Evolutionary conservation across 2,329 filamentous ascomycete genomes (phyloP).

Genomic region (Penicillium occitanis): DNA sequence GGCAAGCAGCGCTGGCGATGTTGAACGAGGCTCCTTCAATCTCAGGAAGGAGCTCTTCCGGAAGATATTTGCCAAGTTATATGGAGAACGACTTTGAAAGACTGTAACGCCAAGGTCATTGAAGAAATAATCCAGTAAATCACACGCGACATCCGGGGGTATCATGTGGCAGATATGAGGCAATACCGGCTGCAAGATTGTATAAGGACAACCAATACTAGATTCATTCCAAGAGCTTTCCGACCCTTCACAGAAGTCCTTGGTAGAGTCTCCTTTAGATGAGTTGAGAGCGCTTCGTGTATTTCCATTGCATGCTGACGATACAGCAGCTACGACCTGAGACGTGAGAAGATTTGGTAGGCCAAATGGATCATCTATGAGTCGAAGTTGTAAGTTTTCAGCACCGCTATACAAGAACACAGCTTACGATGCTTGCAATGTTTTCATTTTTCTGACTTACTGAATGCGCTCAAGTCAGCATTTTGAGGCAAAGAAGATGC

Average conservation of each 20-base stretch:
- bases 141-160: not conserved
- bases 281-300: not conserved
- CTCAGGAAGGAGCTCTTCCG: conserved; percentile 2
- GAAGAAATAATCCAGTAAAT: conserved; percentile 10
- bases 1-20: conserved; percentile 3
- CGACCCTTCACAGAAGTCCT: not conserved
- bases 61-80: conserved; percentile 8
- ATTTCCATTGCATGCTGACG: not conserved
- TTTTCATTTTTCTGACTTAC: not conserved
- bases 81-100: conserved; percentile 4
- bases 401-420: not conserved
- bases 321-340: not conserved
- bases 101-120: not conserved
- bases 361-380: not conserved
- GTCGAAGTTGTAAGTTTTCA: not conserved
- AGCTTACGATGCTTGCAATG: not conserved
- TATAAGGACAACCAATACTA: not conserved
- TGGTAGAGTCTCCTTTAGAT: not conserved
- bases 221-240: not conserved
- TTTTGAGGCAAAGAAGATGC: not conserved
- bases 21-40: conserved; percentile 5
- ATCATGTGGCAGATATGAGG: conserved; percentile 6
- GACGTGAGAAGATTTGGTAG: not conserved
- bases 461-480: not conserved
- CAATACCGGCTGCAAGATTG: conserved; percentile 3